Conservation (phyloP, 306 rosid genomes). For the Vigna reflexopilosa region DNA sequence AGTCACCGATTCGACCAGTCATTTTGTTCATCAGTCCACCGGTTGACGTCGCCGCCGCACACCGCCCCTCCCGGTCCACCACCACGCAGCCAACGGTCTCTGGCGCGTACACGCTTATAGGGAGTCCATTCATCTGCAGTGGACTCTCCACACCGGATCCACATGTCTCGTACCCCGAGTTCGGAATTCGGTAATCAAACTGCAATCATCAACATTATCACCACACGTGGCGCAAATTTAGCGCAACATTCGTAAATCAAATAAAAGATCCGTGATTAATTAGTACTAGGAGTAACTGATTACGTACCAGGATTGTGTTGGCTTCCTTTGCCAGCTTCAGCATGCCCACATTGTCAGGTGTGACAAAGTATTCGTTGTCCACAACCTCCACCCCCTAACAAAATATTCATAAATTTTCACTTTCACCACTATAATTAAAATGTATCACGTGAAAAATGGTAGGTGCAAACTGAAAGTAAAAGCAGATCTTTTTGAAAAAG, state of each 20-base stretch:
- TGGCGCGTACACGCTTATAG: slow-evolving; percentile 87
- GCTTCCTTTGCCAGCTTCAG: slow-evolving; percentile 93
- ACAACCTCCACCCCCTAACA: slow-evolving; percentile 77
- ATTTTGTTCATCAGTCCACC: slow-evolving; percentile 93
- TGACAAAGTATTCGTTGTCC: slow-evolving; percentile 86
- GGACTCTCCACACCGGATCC: slow-evolving; percentile 68
- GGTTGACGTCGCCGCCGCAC: slow-evolving; percentile 90
- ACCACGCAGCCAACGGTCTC: slow-evolving; percentile 98
- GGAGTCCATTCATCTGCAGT: slow-evolving; percentile 84
- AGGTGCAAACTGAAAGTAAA: not conserved
- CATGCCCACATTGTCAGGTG: slow-evolving; percentile 83
- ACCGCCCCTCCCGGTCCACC: slow-evolving; percentile 74
- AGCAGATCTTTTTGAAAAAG: not conserved
- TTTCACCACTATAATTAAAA: not conserved
- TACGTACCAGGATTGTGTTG: slow-evolving; percentile 75
- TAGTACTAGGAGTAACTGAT: not conserved
- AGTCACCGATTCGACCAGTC: slow-evolving; percentile 92
- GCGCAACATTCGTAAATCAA: not conserved
- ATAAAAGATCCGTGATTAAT: not conserved
- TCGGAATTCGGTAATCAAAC: slow-evolving; percentile 83
- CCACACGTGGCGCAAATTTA: not conserved
- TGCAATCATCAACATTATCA: slow-evolving; percentile 31
- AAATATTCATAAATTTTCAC: slow-evolving; percentile 1
- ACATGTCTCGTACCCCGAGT: slow-evolving; percentile 62
- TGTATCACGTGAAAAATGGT: not conserved